phyloP scores from a whole-genome alignment of 2,329 filamentous ascomycete species.

The Rhynchosporium agropyri region DNA sequence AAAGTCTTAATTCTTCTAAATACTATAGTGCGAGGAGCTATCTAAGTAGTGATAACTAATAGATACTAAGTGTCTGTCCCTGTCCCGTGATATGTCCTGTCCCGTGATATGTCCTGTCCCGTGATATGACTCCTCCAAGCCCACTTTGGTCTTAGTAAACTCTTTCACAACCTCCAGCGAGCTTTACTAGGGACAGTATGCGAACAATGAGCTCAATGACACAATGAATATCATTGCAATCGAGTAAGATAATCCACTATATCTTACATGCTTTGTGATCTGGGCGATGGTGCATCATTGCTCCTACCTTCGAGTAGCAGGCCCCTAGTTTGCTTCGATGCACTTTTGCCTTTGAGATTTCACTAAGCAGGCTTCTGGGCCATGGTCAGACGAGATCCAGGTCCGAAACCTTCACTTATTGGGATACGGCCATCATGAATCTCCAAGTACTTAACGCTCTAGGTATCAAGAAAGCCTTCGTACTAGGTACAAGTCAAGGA shows the following conservation, averaged over 20 bases:
- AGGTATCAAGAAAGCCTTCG: conserved; percentile 51
- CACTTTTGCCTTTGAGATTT: no score
- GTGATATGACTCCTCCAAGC: conserved; percentile 49
- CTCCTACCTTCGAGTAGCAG: no score
- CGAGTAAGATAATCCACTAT: conserved; percentile 42
- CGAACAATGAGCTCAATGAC: neutral
- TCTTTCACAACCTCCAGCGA: conserved; percentile 52
- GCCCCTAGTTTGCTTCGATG: no score
- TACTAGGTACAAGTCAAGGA: conserved; percentile 51
- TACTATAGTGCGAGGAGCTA: no score
- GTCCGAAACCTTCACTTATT: conserved; percentile 55
- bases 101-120: no score
- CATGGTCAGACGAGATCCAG: conserved; percentile 50
- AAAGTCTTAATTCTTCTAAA: no score
- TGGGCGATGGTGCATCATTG: no score
- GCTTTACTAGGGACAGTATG: neutral
- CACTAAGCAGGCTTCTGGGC: conserved; percentile 44
- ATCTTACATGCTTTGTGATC: no score
- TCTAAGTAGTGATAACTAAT: no score
- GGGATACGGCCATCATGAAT: conserved; percentile 57
- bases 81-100: no score
- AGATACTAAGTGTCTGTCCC: no score
- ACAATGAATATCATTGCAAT: conserved; percentile 54
- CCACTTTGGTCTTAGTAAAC: conserved; percentile 56
- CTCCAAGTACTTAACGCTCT: conserved; percentile 58